Percentiles rank a stretch among this genome's conserved stretches.
phyloP scores from a whole-genome alignment of 192 early-diverging fungal genomes.

The Pilobolus umbonatus region DNA sequence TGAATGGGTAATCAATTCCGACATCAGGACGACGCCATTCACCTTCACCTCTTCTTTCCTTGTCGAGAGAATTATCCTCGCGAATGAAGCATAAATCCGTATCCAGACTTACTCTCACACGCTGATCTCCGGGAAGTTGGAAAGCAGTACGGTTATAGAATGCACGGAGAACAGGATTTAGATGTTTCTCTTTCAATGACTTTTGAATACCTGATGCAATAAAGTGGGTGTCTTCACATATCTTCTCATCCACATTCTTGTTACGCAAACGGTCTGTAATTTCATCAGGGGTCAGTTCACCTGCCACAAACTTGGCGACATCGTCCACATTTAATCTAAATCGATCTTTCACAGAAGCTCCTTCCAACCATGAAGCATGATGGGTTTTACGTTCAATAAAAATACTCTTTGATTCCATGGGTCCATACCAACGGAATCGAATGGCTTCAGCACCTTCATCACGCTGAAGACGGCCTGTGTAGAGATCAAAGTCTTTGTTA shows the following conservation, averaged over 20 bases:
- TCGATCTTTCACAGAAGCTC: conserved; percentile 35
- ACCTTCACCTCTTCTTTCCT: conserved; percentile 66
- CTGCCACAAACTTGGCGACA: conserved; percentile 17
- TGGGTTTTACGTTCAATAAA: conserved; percentile 38
- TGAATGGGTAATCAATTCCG: conserved; percentile 69
- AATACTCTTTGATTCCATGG: conserved; percentile 20
- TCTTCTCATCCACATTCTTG: conserved; percentile 65
- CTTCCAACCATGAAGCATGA: conserved; percentile 31
- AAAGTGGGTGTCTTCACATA: conserved; percentile 51
- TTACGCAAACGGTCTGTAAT: conserved; percentile 55
- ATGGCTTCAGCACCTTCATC: conserved; percentile 37
- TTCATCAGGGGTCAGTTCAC: conserved; percentile 38
- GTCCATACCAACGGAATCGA: conserved; percentile 36
- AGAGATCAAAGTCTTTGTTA: conserved; percentile 33
- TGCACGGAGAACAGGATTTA: conserved; percentile 26
- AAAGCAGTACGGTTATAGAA: conserved; percentile 38
- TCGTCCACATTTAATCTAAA: conserved; percentile 25
- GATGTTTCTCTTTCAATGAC: conserved; percentile 27
- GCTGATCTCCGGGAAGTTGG: conserved; percentile 55
- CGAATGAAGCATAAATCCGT: conserved; percentile 92
- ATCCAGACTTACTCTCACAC: conserved; percentile 91
- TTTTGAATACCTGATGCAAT: conserved; percentile 25
- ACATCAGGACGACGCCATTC: conserved; percentile 56
- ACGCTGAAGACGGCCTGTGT: conserved; percentile 33
- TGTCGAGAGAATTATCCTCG: conserved; percentile 75